These are phyloP conservation scores for Fusarium concolor DNA, from an alignment of 2,329 filamentous ascomycete genomes.

Conservation along the genomic window DNA sequence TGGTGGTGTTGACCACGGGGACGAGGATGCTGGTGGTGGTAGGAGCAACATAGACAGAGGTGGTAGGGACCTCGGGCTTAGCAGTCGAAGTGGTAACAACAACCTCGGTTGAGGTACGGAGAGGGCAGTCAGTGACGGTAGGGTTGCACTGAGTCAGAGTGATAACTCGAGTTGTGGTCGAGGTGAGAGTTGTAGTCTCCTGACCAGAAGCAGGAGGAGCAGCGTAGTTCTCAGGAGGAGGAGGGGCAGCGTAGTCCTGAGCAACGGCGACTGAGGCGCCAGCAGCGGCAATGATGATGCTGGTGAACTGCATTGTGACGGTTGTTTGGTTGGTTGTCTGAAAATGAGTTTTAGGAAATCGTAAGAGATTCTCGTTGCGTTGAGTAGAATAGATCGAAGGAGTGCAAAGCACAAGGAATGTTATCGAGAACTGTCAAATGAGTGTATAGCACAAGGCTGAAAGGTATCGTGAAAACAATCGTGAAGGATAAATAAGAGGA, in stretches of 20 bases:
- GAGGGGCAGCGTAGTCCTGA: slow-evolving; percentile 33
- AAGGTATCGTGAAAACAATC: slow-evolving; percentile 39
- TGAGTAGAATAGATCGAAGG: slow-evolving; percentile 23
- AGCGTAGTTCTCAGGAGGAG: too few species aligned
- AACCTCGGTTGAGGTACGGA: slow-evolving; percentile 41
- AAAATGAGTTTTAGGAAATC: slow-evolving; percentile 22
- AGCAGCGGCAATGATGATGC: slow-evolving; percentile 56
- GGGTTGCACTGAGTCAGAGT: slow-evolving; percentile 63
- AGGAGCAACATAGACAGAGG: slow-evolving; percentile 29
- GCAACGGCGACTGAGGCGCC: slow-evolving; percentile 54
- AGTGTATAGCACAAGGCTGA: slow-evolving; percentile 36
- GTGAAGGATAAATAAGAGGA: slow-evolving; percentile 21
- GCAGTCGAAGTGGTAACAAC: slow-evolving; percentile 44
- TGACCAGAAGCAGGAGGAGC: neutral
- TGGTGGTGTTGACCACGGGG: slow-evolving; percentile 44
- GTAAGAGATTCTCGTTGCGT: slow-evolving; percentile 25
- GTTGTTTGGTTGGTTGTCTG: slow-evolving; percentile 15
- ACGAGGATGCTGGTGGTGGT: slow-evolving; percentile 42
- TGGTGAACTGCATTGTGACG: slow-evolving; percentile 60
- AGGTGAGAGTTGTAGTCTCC: slow-evolving; percentile 56
- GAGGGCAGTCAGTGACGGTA: slow-evolving; percentile 28
- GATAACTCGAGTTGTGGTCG: slow-evolving; percentile 57
- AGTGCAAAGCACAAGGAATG: slow-evolving; percentile 38
- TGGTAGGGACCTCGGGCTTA: slow-evolving; percentile 27
- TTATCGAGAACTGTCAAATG: slow-evolving; percentile 31